Evolutionary conservation across 2,329 filamentous ascomycete species (phyloP).

Genomic region (Hypomyces perniciosus): DNA sequence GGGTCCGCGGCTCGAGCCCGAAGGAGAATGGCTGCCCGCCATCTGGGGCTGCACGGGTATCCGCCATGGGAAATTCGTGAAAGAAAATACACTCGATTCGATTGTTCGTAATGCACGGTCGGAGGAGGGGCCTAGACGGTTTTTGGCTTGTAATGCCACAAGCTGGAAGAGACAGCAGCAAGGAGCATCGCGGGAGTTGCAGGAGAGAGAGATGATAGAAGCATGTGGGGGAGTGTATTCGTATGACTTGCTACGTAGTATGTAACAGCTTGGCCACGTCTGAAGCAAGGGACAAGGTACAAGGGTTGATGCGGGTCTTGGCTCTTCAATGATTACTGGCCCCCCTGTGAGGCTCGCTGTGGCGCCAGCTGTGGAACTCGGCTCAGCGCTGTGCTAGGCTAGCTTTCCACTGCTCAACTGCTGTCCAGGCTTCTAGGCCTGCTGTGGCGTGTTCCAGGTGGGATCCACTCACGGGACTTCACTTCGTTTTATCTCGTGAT

Average conservation of each 20-base stretch:
- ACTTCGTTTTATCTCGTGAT: not conserved
- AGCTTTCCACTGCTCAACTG: too few species aligned
- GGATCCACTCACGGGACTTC: slow-evolving; percentile 11
- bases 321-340: not conserved
- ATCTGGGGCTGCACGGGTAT: slow-evolving; percentile 6
- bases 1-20: slow-evolving; percentile 23
- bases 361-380: slow-evolving; percentile 6
- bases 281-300: too few species aligned
- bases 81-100: slow-evolving; percentile 8
- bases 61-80: slow-evolving; percentile 13
- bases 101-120: not conserved
- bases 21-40: slow-evolving; percentile 3
- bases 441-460: not conserved
- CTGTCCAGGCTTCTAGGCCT: not conserved
- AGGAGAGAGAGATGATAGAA: slow-evolving; percentile 6
- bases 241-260: slow-evolving; percentile 9
- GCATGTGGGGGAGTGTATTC: slow-evolving; percentile 12
- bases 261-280: slow-evolving; percentile 8
- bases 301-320: too few species aligned
- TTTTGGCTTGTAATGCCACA: slow-evolving; percentile 6
- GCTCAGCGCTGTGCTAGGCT: too few species aligned
- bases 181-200: slow-evolving; percentile 9
- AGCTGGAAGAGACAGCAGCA: not conserved
- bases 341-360: slow-evolving; percentile 1
- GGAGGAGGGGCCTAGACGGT: not conserved